phyloP scores from a whole-genome alignment of 1,284 basidiomycete genomes.

The Exobasidium rhododendri region DNA sequence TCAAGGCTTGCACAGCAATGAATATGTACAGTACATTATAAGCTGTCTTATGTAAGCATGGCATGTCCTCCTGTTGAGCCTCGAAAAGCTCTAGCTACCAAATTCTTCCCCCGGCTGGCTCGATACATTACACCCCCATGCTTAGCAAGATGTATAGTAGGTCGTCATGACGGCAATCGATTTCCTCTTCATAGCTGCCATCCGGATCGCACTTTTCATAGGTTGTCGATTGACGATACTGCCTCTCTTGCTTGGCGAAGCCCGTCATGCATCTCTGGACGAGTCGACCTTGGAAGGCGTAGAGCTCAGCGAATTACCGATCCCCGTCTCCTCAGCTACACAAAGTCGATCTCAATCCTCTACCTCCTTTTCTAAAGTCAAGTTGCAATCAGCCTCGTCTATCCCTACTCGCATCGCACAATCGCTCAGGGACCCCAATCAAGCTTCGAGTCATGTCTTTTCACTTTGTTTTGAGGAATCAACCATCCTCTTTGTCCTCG shows the following conservation, averaged over 20 bases:
- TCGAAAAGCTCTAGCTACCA: no score
- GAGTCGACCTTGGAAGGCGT: background rate
- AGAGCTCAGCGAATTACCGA: constrained; percentile 13
- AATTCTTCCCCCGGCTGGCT: no score
- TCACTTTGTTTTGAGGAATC: constrained; percentile 45
- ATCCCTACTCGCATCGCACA: constrained; percentile 16
- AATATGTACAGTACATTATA: no score
- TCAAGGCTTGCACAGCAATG: no score
- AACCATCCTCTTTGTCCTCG: constrained; percentile 37
- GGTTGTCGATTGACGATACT: constrained; percentile 20
- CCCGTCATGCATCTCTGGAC: constrained; percentile 42
- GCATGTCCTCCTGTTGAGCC: no score
- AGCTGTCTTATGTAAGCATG: no score
- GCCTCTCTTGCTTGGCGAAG: constrained; percentile 46
- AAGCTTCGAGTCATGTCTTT: constrained; percentile 35
- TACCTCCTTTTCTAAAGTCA: constrained; percentile 4
- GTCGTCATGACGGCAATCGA: background rate
- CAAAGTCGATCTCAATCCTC: background rate
- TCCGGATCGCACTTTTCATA: constrained; percentile 20
- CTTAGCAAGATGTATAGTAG: background rate
- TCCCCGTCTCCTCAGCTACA: constrained; percentile 16
- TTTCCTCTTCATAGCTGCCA: constrained; percentile 12
- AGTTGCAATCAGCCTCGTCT: constrained; percentile 14
- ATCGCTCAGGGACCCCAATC: constrained; percentile 11
- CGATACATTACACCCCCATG: no score